A percentile compares a stretch with the other conserved stretches of the same genome.
These are phyloP conservation scores for Aspergillus sp. DNA, from an alignment of 2,329 filamentous ascomycete species.

Conservation along the genomic window DNA sequence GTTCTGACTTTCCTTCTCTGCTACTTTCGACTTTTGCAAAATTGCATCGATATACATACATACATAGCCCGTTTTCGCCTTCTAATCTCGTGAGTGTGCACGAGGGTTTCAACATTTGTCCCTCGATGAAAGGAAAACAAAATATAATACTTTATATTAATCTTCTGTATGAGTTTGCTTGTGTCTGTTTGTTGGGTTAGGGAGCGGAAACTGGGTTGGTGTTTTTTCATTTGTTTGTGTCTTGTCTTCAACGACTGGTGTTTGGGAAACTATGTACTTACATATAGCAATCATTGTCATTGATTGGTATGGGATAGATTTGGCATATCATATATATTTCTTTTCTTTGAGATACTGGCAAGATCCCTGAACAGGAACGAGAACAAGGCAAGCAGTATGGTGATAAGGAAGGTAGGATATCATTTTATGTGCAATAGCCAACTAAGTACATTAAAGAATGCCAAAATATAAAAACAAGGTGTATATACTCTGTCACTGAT, in stretches of 20 bases:
- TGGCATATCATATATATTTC: neutral
- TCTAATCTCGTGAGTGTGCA: neutral
- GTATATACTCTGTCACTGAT: neutral
- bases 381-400: too few relatives aligned
- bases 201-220: neutral
- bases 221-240: neutral
- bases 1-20: neutral
- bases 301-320: neutral
- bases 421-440: too few relatives aligned
- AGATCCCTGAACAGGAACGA: too few relatives aligned
- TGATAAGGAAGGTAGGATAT: too few relatives aligned
- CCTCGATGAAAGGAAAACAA: neutral
- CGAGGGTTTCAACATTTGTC: constrained; percentile 4
- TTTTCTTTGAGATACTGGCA: neutral
- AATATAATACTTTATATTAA: neutral
- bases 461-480: too few relatives aligned
- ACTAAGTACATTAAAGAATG: too few relatives aligned
- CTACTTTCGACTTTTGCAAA: neutral
- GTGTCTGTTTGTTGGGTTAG: neutral
- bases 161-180: neutral
- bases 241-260: constrained; percentile 2
- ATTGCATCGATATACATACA: neutral
- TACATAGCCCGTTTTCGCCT: neutral
- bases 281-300: neutral
- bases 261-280: neutral